Evolutionary conservation across 2,329 filamentous ascomycete genomes (phyloP).

Genomic region (Teratosphaeriaceae sp.): DNA sequence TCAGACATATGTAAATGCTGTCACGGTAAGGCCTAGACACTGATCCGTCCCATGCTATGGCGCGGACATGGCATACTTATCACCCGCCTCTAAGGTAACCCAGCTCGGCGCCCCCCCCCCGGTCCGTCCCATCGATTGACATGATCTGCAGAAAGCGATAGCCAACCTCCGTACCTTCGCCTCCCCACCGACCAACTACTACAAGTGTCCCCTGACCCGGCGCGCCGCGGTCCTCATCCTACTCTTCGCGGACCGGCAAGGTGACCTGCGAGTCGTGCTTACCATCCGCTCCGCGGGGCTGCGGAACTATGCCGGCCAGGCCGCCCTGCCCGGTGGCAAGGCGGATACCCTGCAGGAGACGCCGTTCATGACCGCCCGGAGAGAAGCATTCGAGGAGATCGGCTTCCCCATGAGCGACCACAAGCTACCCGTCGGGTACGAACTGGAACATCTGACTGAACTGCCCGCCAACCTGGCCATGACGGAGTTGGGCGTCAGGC

Average conservation of each 20-base stretch:
- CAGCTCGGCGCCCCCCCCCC: no score
- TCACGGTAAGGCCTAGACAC: no score
- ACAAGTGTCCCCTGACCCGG: slow-evolving; percentile 51
- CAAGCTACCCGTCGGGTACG: slow-evolving; percentile 68
- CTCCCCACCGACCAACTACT: slow-evolving; percentile 52
- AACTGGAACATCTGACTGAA: slow-evolving; percentile 79
- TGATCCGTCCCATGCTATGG: no score
- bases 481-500: slow-evolving; percentile 44
- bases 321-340: slow-evolving; percentile 48
- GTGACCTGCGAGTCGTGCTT: slow-evolving; percentile 64
- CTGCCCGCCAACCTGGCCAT: slow-evolving; percentile 56
- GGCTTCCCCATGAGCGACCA: slow-evolving; percentile 68
- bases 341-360: slow-evolving; percentile 50
- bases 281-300: slow-evolving; percentile 55
- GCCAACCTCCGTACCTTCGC: slow-evolving; percentile 50
- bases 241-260: slow-evolving; percentile 75
- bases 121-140: no score
- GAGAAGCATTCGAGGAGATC: slow-evolving; percentile 91
- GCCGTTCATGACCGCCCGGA: slow-evolving; percentile 71
- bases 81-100: no score
- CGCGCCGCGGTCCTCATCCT: slow-evolving; percentile 84
- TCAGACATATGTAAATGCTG: no score
- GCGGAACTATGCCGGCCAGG: slow-evolving; percentile 43
- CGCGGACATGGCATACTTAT: no score
- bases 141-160: slow-evolving; percentile 45